Evolutionary conservation across 805 yeast genomes (phyloP).

Genomic region (Metschnikowia aberdeeniae): DNA sequence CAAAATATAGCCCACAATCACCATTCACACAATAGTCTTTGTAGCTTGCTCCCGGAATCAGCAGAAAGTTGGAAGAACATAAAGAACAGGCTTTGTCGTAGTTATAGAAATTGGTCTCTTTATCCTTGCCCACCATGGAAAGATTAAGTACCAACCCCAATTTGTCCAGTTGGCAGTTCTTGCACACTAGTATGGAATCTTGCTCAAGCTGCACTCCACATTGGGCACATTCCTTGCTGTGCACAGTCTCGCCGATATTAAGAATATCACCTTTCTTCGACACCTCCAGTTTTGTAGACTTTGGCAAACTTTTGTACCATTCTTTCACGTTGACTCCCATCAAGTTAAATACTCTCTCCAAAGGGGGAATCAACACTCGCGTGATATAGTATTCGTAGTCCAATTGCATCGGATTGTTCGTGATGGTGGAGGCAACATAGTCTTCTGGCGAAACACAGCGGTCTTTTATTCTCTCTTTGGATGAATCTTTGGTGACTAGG

Average conservation of each 20-base stretch:
- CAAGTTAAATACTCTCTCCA: conserved; percentile 76
- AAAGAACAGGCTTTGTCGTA: conserved; percentile 17
- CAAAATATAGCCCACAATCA: conserved; percentile 62
- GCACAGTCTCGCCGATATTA: conserved; percentile 9
- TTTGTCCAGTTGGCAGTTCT: conserved; percentile 26
- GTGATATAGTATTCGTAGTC: conserved; percentile 85
- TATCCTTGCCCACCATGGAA: conserved; percentile 17
- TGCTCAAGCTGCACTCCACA: conserved; percentile 12
- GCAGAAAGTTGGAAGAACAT: conserved; percentile 22
- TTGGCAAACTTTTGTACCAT: conserved; percentile 76
- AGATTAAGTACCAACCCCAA: conserved; percentile 31
- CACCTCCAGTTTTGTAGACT: conserved; percentile 13
- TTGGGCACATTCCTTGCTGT: conserved; percentile 10
- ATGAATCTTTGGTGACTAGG: conserved; percentile 57
- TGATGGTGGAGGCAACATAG: conserved; percentile 41
- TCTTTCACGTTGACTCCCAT: conserved; percentile 73
- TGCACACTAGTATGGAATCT: conserved; percentile 17
- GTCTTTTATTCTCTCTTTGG: conserved; percentile 64
- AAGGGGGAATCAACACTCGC: conserved; percentile 82
- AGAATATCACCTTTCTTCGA: conserved; percentile 10
- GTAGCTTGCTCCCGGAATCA: conserved; percentile 7
- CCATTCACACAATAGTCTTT: conserved; percentile 47
- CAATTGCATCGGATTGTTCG: conserved; percentile 40
- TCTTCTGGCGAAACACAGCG: conserved; percentile 78
- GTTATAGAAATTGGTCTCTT: conserved; percentile 11